These are phyloP conservation scores for Sclerotinia minor DNA, from an alignment of 2,329 filamentous ascomycete genomes.

Conservation along the genomic window DNA sequence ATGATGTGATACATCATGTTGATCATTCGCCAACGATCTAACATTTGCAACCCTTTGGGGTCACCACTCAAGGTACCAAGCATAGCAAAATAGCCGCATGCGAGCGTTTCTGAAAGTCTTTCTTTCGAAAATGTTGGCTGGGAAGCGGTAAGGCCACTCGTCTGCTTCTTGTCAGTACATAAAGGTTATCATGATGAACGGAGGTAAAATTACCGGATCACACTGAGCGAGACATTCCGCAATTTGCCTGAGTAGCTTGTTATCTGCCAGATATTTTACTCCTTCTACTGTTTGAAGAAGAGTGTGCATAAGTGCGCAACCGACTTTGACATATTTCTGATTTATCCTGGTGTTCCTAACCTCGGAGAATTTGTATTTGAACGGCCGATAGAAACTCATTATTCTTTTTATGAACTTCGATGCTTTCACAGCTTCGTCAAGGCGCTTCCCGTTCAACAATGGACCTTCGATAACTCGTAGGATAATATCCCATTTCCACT, in stretches of 20 bases:
- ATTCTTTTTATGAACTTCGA: constrained; percentile 96
- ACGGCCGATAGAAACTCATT: constrained; percentile 92
- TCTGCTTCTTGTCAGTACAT: constrained; percentile 46
- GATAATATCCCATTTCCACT: constrained; percentile 98
- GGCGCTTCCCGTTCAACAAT: constrained; percentile 81
- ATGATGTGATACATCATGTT: constrained; percentile 99
- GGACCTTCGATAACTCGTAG: constrained; percentile 90
- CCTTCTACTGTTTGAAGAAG: constrained; percentile 85
- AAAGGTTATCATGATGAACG: not conserved
- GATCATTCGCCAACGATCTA: constrained; percentile 96
- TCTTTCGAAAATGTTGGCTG: constrained; percentile 87
- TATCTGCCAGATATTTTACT: constrained; percentile 80
- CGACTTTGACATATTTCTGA: constrained; percentile 88
- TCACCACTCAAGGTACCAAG: constrained; percentile 84
- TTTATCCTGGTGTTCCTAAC: constrained; percentile 88
- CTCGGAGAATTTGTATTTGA: constrained; percentile 93
- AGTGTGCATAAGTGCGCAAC: constrained; percentile 84
- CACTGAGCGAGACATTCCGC: constrained; percentile 95
- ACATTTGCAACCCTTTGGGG: constrained; percentile 77
- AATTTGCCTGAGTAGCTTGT: constrained; percentile 89
- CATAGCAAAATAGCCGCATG: constrained; percentile 91
- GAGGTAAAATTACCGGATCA: constrained; percentile 64
- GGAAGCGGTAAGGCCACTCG: constrained; percentile 73
- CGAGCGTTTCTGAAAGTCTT: constrained; percentile 81
- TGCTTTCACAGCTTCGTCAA: constrained; percentile 91